phyloP scores from a whole-genome alignment of 2,329 filamentous ascomycete genomes.

The Curvularia hawaiiensis region DNA sequence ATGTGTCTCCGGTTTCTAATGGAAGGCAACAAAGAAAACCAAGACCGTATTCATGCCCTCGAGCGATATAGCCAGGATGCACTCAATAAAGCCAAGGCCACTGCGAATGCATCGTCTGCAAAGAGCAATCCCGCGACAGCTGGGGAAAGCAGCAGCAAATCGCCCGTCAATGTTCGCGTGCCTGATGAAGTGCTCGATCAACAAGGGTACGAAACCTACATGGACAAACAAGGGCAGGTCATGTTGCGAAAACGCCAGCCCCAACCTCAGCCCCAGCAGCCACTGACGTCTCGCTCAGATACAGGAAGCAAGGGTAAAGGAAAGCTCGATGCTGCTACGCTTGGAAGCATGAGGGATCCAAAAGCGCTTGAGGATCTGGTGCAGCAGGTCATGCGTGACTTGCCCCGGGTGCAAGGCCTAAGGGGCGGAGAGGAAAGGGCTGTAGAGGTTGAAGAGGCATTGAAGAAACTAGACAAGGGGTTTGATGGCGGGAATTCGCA shows the following conservation, averaged over 20 bases:
- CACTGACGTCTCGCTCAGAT: slow-evolving; percentile 15
- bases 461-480: slow-evolving; percentile 53
- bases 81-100: slow-evolving; percentile 20
- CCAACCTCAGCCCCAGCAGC: slow-evolving; percentile 13
- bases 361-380: slow-evolving; percentile 52
- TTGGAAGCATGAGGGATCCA: slow-evolving; percentile 46
- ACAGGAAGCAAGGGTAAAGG: slow-evolving; percentile 22
- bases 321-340: slow-evolving; percentile 34
- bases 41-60: slow-evolving; percentile 71
- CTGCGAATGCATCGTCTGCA: slow-evolving; percentile 1
- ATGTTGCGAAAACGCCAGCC: slow-evolving; percentile 51
- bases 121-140: slow-evolving; percentile 1
- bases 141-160: slow-evolving; percentile 13
- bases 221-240: slow-evolving; percentile 56
- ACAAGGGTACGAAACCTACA: slow-evolving; percentile 57
- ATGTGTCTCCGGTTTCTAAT: slow-evolving; percentile 62
- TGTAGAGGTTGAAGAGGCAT: slow-evolving; percentile 42
- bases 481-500: slow-evolving; percentile 35
- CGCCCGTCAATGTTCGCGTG: slow-evolving; percentile 43
- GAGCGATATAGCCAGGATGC: slow-evolving; percentile 39
- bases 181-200: slow-evolving; percentile 56
- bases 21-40: slow-evolving; percentile 75
- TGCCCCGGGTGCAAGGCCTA: slow-evolving; percentile 48
- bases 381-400: slow-evolving; percentile 53
- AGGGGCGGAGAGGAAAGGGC: slow-evolving; percentile 50